These are phyloP conservation scores for Vanrija pseudolonga DNA, from an alignment of 1,284 basidiomycete genomes.

Conservation along the genomic window DNA sequence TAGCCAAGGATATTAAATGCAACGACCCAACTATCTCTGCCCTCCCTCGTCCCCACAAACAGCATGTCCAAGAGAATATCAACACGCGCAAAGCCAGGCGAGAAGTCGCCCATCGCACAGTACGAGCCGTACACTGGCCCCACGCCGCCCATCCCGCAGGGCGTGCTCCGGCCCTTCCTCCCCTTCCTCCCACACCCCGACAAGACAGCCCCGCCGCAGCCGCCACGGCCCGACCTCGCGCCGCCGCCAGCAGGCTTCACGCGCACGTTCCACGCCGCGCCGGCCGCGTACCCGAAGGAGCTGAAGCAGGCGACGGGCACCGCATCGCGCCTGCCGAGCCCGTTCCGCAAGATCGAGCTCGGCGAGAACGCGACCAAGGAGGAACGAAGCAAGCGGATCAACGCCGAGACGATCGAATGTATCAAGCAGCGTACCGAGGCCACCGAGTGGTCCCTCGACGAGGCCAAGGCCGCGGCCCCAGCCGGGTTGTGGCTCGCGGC, in stretches of 20 bases:
- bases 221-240: constrained; percentile 19
- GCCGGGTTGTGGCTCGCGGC: constrained; percentile 41
- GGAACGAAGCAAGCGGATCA: constrained; percentile 35
- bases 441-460: constrained; percentile 2
- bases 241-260: constrained; percentile 47
- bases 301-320: constrained; percentile 27
- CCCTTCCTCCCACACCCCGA: constrained; percentile 1
- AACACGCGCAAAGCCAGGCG: too few species aligned
- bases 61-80: not conserved
- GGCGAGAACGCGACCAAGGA: constrained; percentile 15
- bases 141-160: not conserved
- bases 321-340: constrained; percentile 18
- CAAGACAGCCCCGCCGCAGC: constrained; percentile 10
- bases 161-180: constrained; percentile 1
- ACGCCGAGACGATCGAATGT: constrained; percentile 11
- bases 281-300: constrained; percentile 5
- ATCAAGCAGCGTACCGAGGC: constrained; percentile 3
- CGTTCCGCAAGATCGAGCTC: constrained; percentile 10
- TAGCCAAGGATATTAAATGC: not conserved
- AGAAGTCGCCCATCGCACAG: not conserved
- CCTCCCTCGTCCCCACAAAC: not conserved
- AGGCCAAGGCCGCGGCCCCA: constrained; percentile 27
- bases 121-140: not conserved
- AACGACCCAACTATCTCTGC: too few species aligned
- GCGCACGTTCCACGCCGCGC: constrained; percentile 62